A percentile compares a stretch with the other conserved stretches of the same genome.
Evolutionary conservation across 2,329 filamentous ascomycete species (phyloP).

Genomic region (Talaromyces atroroseus): DNA sequence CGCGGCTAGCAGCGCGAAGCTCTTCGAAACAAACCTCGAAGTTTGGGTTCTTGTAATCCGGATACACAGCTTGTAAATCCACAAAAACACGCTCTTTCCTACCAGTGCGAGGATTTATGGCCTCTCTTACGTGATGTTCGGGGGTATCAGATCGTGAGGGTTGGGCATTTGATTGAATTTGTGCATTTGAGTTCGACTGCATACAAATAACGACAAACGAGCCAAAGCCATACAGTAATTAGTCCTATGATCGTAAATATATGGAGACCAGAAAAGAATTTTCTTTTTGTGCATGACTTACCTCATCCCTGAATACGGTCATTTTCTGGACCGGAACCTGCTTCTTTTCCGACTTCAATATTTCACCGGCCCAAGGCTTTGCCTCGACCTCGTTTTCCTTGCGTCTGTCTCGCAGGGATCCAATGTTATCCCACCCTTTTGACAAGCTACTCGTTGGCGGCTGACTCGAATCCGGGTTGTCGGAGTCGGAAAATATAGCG

Average conservation of each 20-base stretch:
- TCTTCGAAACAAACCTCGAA: conserved; percentile 89
- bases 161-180: conserved; percentile 30
- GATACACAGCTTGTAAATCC: conserved; percentile 79
- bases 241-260: conserved; percentile 96
- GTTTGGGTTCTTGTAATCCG: conserved; percentile 62
- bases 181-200: conserved; percentile 41
- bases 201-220: conserved; percentile 47
- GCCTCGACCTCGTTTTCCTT: conserved; percentile 89
- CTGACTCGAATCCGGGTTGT: conserved; percentile 54
- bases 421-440: conserved; percentile 89
- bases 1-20: conserved; percentile 70
- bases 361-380: conserved; percentile 89
- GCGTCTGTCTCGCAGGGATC: conserved; percentile 76
- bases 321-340: conserved; percentile 73
- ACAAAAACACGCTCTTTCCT: conserved; percentile 83
- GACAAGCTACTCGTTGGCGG: conserved; percentile 50
- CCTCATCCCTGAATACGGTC: conserved; percentile 90
- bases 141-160: conserved; percentile 50
- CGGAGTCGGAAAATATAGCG: conserved; percentile 80
- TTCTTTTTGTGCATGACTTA: conserved; percentile 53
- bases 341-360: conserved; percentile 78
- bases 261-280: conserved; percentile 43
- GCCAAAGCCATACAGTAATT: conserved; percentile 57
- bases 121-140: conserved; percentile 73
- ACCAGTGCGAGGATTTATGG: conserved; percentile 74